Base-by-base conservation (phyloP, 345 rosid species). In the Salix arbutifolia region DNA sequence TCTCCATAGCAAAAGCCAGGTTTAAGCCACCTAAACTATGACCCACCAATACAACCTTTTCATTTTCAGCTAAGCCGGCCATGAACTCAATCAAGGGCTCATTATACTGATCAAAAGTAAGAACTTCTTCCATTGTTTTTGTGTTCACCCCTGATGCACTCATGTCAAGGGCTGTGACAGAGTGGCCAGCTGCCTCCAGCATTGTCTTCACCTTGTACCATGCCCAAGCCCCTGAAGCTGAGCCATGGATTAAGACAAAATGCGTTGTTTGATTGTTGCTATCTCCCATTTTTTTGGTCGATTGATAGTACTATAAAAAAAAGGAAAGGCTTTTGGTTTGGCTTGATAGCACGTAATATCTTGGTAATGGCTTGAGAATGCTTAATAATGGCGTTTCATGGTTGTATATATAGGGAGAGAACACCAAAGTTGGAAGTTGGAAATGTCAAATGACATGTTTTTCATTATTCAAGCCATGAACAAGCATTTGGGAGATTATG, bases 191-290 rank as follows among this genome's bases (percentile, higher is more conserved):
- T 6, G 40, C 21, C 48, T 76, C 46, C 11, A 80, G 79, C 38
- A 56, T 66, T 0, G 72, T 42, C 12, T 17, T 19, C 5, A 80
- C 19, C 60, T 79, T 79, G 69, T 79, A 79, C 82, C 82, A 79
- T 44, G 70, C 50, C 82, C 82, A 79, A 8, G 82, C 82, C 2
- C 78, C 82, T 26, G 75, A 74, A 37, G 62, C 17, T 1, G 70
- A 6, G 5, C 78, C 75, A 62, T 74, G 82, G 2, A 74, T 58
- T 10, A 74, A 30, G 42, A 79, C 71, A 42, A 69, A 69, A 37
- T 69, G 77, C 17, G 31, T 75, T 33, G 4, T 31, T 13, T 26
- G 37, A 65, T 0, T 18, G 21, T 13, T 18, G 38, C 10, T 2
- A 37, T 65, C 35, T 30, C 1, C 68, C 38, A 30, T 65, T 14